phyloP scores from a whole-genome alignment of 495 filamentous ascomycete genomes.

The Talaromyces borbonicus region DNA sequence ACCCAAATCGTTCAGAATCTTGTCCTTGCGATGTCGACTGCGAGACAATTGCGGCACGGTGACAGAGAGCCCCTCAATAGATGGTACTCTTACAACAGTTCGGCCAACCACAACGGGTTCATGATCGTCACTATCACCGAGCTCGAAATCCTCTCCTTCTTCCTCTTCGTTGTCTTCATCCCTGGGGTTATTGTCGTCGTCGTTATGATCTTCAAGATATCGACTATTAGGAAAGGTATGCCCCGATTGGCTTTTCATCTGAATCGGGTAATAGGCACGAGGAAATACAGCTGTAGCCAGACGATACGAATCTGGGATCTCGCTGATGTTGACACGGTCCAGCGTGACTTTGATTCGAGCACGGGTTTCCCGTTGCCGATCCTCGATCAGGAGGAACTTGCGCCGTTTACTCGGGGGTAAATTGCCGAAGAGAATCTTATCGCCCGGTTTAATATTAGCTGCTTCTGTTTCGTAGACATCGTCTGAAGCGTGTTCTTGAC shows the following conservation, averaged over 20 bases:
- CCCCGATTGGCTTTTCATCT: constrained; percentile 69
- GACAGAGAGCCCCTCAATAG: constrained; percentile 68
- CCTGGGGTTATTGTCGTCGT: constrained; percentile 47
- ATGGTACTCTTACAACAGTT: constrained; percentile 54
- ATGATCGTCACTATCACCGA: constrained; percentile 42
- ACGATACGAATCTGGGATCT: constrained; percentile 91
- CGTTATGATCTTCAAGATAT: constrained; percentile 54
- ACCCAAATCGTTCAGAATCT: constrained; percentile 80
- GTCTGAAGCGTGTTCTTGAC: constrained; percentile 23
- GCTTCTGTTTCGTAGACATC: constrained; percentile 32
- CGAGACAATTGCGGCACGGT: constrained; percentile 62
- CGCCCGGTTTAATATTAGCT: constrained; percentile 24
- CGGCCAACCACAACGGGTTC: constrained; percentile 36
- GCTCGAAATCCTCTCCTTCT: constrained; percentile 48
- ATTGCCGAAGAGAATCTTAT: constrained; percentile 68
- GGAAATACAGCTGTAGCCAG: constrained; percentile 81
- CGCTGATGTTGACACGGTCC: constrained; percentile 79
- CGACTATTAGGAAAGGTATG: constrained; percentile 51
- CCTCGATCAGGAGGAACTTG: constrained; percentile 94
- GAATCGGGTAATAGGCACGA: constrained; percentile 75
- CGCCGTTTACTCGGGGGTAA: constrained; percentile 80
- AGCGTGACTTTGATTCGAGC: constrained; percentile 82
- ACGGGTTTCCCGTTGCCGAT: constrained; percentile 63
- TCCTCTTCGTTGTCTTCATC: too few relatives aligned
- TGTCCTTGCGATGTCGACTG: constrained; percentile 62